Evolutionary conservation across 129 eudicot genomes (phyloP), one percentile per base, ranked within the genome.

Genomic region (Helichrysum umbraculigerum): DNA sequence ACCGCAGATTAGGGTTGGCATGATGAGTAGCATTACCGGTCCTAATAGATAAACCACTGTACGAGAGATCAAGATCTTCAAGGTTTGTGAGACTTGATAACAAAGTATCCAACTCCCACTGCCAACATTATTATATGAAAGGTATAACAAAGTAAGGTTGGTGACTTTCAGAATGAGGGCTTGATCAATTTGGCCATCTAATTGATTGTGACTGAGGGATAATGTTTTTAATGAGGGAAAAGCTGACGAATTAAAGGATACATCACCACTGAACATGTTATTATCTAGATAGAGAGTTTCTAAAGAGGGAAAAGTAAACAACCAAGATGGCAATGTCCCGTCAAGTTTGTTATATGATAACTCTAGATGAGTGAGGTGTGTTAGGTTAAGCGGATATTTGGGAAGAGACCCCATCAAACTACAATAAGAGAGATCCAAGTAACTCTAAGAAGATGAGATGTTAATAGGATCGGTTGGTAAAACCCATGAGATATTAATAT

Each of bases 401-500:
- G 73, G 58, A 21, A 68, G 57, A 35, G 35, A 2, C 58, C 73
- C 58, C 7, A 22, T 44, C 58, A 68, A 21, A 41, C 73, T 17
- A 41, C 73, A 68, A 64, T 6, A 4, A 6, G n/a, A 50, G 14
- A 81, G 71, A 33, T 17, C 7, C 58, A 85, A 63, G 30, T 29
- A 2, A 2, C 11, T 54, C 16, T 81, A 77, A 9, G 79, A 77
- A 12, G 75, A 67, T 39, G 66, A 25, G 28, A 25, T 25, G 28
- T 25, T 25, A 25, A 25, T 25, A 25, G 28, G 28, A 25, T 25
- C 28, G 28, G 28, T 25, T 25, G 28, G 28, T 25, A 25, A 25
- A 25, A 25, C 28, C 28, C 28, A 54, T 47, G 84, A 81, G 14
- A 81, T 5, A 61, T 34, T 69, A 51, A 70, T 42, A n/a, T 8